phyloP scores from a whole-genome alignment of 306 rosid genomes.

The Dryas octopetala region DNA sequence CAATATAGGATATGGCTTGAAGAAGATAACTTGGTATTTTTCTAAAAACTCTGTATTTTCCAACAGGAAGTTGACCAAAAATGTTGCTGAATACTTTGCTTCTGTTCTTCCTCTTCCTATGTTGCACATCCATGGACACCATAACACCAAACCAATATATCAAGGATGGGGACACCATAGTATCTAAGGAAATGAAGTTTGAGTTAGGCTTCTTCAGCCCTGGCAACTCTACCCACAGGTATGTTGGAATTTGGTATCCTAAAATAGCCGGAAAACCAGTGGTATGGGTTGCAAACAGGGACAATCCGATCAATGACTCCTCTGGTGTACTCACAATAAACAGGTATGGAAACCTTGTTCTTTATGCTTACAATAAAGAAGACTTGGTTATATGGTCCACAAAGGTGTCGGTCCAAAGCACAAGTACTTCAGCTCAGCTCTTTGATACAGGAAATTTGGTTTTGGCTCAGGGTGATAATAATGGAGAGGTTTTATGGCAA shows the following conservation, averaged over 20 bases:
- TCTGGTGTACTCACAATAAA: slow-evolving; percentile 14
- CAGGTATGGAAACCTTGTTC: slow-evolving; percentile 12
- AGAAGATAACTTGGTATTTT: no score
- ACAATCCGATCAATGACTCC: slow-evolving; percentile 30
- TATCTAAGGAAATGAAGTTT: slow-evolving; percentile 39
- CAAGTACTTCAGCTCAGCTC: slow-evolving; percentile 2
- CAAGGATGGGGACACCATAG: slow-evolving; percentile 39
- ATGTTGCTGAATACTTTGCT: not conserved
- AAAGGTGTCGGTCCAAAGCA: not conserved
- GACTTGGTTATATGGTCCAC: slow-evolving; percentile 10
- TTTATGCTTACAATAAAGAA: slow-evolving; percentile 2
- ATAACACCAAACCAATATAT: slow-evolving; percentile 25
- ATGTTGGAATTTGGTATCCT: slow-evolving; percentile 46
- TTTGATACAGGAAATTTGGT: slow-evolving; percentile 25
- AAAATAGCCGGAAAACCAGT: slow-evolving; percentile 13
- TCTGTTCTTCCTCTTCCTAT: not conserved
- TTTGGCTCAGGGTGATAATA: not conserved
- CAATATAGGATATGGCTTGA: no score
- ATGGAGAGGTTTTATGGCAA: slow-evolving; percentile 27
- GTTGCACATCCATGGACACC: slow-evolving; percentile 6
- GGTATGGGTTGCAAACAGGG: slow-evolving; percentile 67
- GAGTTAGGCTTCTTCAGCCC: slow-evolving; percentile 57
- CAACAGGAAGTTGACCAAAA: not conserved
- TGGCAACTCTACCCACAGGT: slow-evolving; percentile 23
- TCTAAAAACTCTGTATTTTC: no score